phyloP scores from a whole-genome alignment of 1,139 yeast genomes.

The Saccharomyces hybrid region DNA sequence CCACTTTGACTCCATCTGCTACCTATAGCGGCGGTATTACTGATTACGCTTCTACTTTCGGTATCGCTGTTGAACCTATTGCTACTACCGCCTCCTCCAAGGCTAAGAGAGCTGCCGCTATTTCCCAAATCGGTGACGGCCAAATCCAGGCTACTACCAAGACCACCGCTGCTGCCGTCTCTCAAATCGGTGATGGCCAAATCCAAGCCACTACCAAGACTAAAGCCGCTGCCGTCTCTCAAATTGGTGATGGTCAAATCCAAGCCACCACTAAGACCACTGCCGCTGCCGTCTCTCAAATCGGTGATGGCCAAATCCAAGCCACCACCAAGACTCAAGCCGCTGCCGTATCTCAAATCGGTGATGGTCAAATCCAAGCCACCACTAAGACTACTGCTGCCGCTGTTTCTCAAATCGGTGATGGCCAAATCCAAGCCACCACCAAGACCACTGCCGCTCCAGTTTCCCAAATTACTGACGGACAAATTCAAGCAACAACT shows the following conservation, averaged over 20 bases:
- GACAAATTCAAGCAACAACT: slow-evolving; percentile 5
- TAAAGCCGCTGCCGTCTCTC: slow-evolving; percentile 37
- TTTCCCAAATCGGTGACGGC: no score
- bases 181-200: slow-evolving; percentile 7
- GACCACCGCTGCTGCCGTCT: slow-evolving; percentile 3
- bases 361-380: slow-evolving; percentile 41
- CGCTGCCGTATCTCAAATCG: slow-evolving; percentile 38
- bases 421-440: slow-evolving; percentile 12
- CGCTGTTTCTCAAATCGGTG: slow-evolving; percentile 9
- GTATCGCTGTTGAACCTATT: slow-evolving; percentile 15
- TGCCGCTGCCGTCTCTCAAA: slow-evolving; percentile 6
- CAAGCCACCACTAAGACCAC: slow-evolving; percentile 19
- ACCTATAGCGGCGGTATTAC: slow-evolving; percentile 54
- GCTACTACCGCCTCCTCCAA: slow-evolving; percentile 36
- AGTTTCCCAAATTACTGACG: slow-evolving; percentile 11
- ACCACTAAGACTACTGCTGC: neutral
- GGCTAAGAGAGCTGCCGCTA: slow-evolving; percentile 40
- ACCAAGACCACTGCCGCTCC: slow-evolving; percentile 28
- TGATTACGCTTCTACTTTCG: slow-evolving; percentile 14
- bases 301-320: slow-evolving; percentile 14
- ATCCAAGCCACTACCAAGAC: slow-evolving; percentile 27
- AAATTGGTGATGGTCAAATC: slow-evolving; percentile 43
- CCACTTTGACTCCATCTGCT: slow-evolving; percentile 59
- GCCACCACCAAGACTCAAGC: slow-evolving; percentile 32
- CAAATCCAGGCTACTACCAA: no score